Base-by-base conservation (phyloP, 2,329 filamentous ascomycete species). In the Pyrenochaeta sp. region DNA sequence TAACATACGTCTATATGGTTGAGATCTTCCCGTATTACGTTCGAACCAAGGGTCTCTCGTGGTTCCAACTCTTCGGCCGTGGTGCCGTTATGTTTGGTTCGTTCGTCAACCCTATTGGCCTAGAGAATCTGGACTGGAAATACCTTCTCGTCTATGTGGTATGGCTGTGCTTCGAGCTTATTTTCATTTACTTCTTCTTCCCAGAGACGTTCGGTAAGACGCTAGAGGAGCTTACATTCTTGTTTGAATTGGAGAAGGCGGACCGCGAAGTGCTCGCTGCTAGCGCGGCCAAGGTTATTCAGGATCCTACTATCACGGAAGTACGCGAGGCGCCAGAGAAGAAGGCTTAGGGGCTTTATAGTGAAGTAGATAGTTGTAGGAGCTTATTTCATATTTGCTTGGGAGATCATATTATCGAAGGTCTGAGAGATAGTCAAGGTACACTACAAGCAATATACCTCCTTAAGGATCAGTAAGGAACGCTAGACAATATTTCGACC, bases 11-110 rank as follows among this genome's bases (percentile, higher is more conserved):
- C 30, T 88, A 84, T 68, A 77, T 81, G 39, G 78, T 81, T 13
- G 82, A 84, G 61, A 81, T 84, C 45, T 78, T 83, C 54, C 81
- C 82, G 0, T 84, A 81, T 72, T 79, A 78, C 47, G 79, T 84
- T 37, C 79, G 82, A 12, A 81, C 81, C 34, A 83, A 83, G 70
- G 82, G 82, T 2, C 69, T 84, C 34, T 72, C 72, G 4, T 73
- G 88, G 69, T 86, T 89, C 81, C 89, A 89, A 73, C 83, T 90
- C 19, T 84, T 82, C 10, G 82, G 89, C 10, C 85, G 89, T 70
- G 83, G 84, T 42, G 80, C 87, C 32, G 80, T 89, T 32, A 85
- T 88, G 60, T 81, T 90, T 56, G 83, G 84, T 64, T 86, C 86
- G 75, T 86, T 79, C 62, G 84, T 83, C 61, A 90, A 90, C 78